Evolutionary conservation across 2,329 filamentous ascomycete species (phyloP).

Genomic region (Aureobasidium sp.): DNA sequence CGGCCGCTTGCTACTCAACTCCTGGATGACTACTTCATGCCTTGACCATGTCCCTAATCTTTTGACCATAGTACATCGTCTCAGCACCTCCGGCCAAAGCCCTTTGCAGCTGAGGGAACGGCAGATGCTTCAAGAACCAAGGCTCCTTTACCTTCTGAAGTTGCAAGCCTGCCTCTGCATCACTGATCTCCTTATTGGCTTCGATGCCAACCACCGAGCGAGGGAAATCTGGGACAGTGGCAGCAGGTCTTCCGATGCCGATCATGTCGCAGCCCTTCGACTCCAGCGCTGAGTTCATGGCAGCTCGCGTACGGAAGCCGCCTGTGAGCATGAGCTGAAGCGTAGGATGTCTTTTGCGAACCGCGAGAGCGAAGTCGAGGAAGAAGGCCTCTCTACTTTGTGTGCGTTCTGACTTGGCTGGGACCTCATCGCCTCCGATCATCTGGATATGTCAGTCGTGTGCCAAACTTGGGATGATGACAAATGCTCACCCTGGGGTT

Average conservation of each 20-base stretch:
- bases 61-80: neutral
- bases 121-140: slow-evolving; percentile 19
- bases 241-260: slow-evolving; percentile 53
- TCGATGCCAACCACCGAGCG: slow-evolving; percentile 34
- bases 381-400: slow-evolving; percentile 70
- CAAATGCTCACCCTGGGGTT: slow-evolving; percentile 22
- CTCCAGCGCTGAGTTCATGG: slow-evolving; percentile 55
- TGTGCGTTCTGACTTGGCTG: slow-evolving; percentile 44
- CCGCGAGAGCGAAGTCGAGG: slow-evolving; percentile 62
- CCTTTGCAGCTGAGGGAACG: slow-evolving; percentile 5
- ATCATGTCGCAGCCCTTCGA: slow-evolving; percentile 56
- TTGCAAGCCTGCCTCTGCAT: slow-evolving; percentile 26
- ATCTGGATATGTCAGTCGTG: slow-evolving; percentile 36
- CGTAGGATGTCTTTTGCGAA: slow-evolving; percentile 30
- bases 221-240: slow-evolving; percentile 49
- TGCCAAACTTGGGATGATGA: neutral
- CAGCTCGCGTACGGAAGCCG: slow-evolving; percentile 63
- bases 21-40: neutral
- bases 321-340: slow-evolving; percentile 58
- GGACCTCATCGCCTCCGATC: slow-evolving; percentile 31
- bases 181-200: slow-evolving; percentile 31
- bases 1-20: neutral
- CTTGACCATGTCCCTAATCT: slow-evolving; percentile 13
- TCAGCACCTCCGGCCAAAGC: slow-evolving; percentile 1
- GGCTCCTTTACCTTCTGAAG: slow-evolving; percentile 17